Evolutionary conservation across 257 asterid genomes (phyloP).

Genomic region (Mitragyna speciosa): DNA sequence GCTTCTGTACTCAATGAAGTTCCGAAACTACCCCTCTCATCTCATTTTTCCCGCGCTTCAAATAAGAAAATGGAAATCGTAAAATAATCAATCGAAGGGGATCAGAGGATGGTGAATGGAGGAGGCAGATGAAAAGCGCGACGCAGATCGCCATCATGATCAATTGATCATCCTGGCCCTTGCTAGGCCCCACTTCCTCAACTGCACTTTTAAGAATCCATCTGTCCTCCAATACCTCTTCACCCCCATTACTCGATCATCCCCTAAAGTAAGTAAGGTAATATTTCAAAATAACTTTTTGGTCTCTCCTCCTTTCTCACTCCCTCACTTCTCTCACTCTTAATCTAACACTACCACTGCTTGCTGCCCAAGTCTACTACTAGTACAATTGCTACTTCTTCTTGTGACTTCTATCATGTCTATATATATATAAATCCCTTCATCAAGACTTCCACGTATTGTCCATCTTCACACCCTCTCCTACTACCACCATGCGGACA

Average conservation of each 20-base stretch:
- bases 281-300: too few species aligned
- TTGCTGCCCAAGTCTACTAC: background rate
- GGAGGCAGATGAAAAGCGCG: constrained; percentile 15
- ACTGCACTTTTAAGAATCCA: constrained; percentile 55
- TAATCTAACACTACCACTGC: background rate
- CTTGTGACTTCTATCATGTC: background rate
- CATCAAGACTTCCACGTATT: background rate
- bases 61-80: background rate
- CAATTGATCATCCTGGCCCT: constrained; percentile 5
- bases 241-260: background rate
- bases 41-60: constrained; percentile 45
- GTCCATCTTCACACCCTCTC: background rate
- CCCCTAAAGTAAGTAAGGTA: background rate
- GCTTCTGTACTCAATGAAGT: background rate
- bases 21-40: constrained; percentile 36
- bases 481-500: constrained; percentile 17
- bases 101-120: background rate
- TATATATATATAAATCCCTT: background rate
- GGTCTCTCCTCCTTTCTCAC: too few species aligned
- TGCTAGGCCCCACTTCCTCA: constrained; percentile 43
- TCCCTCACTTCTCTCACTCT: background rate
- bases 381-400: too few species aligned
- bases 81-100: background rate
- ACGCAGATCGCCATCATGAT: constrained; percentile 22
- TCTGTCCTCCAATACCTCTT: constrained; percentile 65